Conservation (phyloP, 805 yeast species). For the Candida parachauliodes region DNA sequence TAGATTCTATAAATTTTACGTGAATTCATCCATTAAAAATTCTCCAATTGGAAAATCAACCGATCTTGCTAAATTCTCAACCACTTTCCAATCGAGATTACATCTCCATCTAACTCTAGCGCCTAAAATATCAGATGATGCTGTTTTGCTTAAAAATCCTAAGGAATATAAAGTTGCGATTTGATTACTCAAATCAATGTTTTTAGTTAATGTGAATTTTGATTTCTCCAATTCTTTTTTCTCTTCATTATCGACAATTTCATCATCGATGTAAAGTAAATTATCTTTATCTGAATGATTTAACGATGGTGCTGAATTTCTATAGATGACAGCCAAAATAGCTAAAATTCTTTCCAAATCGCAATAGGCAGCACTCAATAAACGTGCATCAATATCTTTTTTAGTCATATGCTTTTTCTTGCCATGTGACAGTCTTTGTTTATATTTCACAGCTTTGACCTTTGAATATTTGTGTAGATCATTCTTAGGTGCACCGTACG, state of each 20-base stretch:
- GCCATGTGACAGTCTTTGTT: constrained; percentile 22
- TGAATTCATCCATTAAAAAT: constrained; percentile 37
- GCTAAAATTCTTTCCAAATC: constrained; percentile 79
- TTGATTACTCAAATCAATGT: constrained; percentile 51
- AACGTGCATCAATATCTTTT: constrained; percentile 52
- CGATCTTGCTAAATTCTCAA: constrained; percentile 58
- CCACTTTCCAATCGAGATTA: constrained; percentile 65
- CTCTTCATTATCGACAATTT: constrained; percentile 33
- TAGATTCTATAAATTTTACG: constrained; percentile 18
- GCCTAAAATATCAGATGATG: constrained; percentile 52
- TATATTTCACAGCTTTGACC: constrained; percentile 34
- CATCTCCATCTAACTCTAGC: constrained; percentile 76
- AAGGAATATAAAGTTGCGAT: constrained; percentile 57
- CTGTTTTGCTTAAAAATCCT: constrained; percentile 45
- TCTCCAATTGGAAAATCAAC: constrained; percentile 63
- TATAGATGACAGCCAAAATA: constrained; percentile 67
- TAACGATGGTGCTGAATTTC: constrained; percentile 31
- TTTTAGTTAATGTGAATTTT: constrained; percentile 35
- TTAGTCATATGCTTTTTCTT: constrained; percentile 24
- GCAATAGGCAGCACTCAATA: constrained; percentile 69
- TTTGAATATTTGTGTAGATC: constrained; percentile 72
- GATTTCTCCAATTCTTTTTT: constrained; percentile 30
- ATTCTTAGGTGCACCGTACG: constrained; percentile 64
- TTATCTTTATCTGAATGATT: constrained; percentile 20
- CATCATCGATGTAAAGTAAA: constrained; percentile 21